Percentiles rank a stretch among this genome's conserved stretches.
Conservation (phyloP, 345 rosid genomes). For the Brassica cretica region DNA sequence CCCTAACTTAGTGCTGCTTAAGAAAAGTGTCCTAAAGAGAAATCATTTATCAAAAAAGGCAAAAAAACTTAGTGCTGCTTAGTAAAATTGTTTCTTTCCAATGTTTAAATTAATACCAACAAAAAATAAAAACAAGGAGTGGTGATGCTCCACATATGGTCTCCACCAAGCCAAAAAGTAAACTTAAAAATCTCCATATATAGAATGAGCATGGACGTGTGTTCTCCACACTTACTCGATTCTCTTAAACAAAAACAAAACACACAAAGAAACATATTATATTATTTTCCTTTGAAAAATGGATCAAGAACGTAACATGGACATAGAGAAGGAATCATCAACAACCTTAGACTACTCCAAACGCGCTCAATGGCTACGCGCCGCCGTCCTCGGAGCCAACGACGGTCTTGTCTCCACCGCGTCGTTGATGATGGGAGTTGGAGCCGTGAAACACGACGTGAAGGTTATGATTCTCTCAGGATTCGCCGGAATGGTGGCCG, state of each 20-base stretch:
- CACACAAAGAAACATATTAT: conserved; percentile 30
- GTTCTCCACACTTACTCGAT: conserved; percentile 55
- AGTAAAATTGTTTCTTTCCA: not conserved
- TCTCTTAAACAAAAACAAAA: conserved; percentile 15
- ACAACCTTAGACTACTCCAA: conserved; percentile 66
- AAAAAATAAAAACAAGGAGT: conserved; percentile 22
- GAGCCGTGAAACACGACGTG: conserved; percentile 78
- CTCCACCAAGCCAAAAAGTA: conserved; percentile 42
- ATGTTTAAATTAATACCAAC: not conserved
- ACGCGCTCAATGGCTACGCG: conserved; percentile 91
- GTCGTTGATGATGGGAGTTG: conserved; percentile 87
- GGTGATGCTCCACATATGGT: conserved; percentile 43
- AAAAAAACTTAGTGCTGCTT: not conserved
- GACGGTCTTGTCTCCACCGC: conserved; percentile 91
- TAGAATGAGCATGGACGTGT: conserved; percentile 59
- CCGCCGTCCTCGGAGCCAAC: conserved; percentile 92
- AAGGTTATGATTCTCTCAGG: conserved; percentile 85
- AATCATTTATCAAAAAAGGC: too few relatives aligned
- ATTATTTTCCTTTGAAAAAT: conserved; percentile 5
- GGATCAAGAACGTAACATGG: conserved; percentile 42
- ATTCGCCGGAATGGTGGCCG: conserved; percentile 86
- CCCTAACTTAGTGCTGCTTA: not conserved
- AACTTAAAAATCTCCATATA: conserved; percentile 42
- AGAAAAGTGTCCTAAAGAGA: too few relatives aligned
- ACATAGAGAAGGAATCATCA: conserved; percentile 45